Evolutionary conservation across 1,284 basidiomycete species (phyloP).

Genomic region (Boletus smithii): DNA sequence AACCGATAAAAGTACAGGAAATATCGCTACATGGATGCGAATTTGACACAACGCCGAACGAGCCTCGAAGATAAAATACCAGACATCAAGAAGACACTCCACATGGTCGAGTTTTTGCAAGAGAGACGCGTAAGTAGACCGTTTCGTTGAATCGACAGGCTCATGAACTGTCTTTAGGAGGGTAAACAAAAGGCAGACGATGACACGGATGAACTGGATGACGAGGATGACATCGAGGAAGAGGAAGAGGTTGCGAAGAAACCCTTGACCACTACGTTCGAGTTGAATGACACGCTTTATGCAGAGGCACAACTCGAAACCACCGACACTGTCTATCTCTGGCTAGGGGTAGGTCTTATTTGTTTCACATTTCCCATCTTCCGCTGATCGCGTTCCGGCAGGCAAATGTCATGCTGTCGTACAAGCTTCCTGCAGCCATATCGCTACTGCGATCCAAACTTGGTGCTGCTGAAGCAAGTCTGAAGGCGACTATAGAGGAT

Average conservation of each 20-base stretch:
- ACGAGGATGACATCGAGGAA: constrained; percentile 47
- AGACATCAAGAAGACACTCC: constrained; percentile 90
- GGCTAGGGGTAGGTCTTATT: constrained; percentile 82
- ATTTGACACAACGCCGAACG: constrained; percentile 74
- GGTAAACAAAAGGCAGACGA: constrained; percentile 49
- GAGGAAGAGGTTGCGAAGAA: constrained; percentile 38
- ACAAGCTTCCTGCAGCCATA: constrained; percentile 82
- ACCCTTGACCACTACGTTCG: constrained; percentile 83
- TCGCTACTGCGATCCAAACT: constrained; percentile 78
- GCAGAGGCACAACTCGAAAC: constrained; percentile 88
- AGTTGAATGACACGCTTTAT: constrained; percentile 93
- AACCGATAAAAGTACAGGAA: constrained; percentile 61
- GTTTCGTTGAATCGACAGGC: not conserved
- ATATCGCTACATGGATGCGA: constrained; percentile 97
- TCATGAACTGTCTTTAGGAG: constrained; percentile 42
- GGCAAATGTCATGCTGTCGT: constrained; percentile 98
- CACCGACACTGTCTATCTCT: constrained; percentile 87
- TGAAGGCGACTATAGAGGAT: constrained; percentile 79
- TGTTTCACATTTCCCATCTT: not conserved
- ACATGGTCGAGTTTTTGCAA: constrained; percentile 84
- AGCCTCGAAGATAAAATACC: constrained; percentile 93
- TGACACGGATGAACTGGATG: constrained; percentile 45
- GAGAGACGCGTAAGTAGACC: constrained; percentile 56
- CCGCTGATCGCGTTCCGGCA: constrained; percentile 29
- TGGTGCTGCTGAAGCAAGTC: constrained; percentile 64